Evolutionary conservation across 805 yeast genomes (phyloP).

Genomic region (Wickerhamiella spandovensis): DNA sequence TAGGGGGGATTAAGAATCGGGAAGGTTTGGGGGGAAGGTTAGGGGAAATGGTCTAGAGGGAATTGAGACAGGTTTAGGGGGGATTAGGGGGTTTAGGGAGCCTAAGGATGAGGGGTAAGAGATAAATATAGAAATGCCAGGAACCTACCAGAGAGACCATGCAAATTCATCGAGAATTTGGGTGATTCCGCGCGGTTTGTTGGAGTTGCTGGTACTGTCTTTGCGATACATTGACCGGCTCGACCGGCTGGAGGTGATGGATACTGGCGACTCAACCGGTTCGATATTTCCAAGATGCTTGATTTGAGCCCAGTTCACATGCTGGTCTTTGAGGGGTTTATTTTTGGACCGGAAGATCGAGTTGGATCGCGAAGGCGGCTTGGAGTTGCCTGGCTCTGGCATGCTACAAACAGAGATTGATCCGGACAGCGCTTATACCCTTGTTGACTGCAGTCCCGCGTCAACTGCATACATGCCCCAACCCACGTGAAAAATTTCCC

Average conservation of each 20-base stretch:
- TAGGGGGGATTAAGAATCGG: not conserved
- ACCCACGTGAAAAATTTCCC: not conserved
- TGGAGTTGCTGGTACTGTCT: not conserved
- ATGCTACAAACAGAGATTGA: not conserved
- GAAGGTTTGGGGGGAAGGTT: not conserved
- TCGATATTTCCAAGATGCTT: not conserved
- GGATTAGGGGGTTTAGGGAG: not conserved
- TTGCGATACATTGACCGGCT: not conserved
- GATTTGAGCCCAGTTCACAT: not conserved
- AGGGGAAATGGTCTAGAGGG: no score
- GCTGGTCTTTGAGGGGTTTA: not conserved
- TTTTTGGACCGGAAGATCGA: not conserved
- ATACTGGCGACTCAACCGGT: not conserved
- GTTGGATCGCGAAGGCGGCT: not conserved
- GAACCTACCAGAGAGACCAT: not conserved
- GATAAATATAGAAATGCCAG: not conserved
- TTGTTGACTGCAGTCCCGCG: not conserved
- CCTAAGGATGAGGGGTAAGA: no score
- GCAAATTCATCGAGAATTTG: not conserved
- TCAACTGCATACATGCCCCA: not conserved
- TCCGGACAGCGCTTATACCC: not conserved
- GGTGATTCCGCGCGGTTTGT: not conserved
- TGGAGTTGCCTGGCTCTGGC: not conserved
- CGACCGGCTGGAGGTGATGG: not conserved
- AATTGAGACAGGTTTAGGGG: not conserved